A percentile compares a stretch with the other conserved stretches of the same genome.
Conservation (phyloP, 1,139 yeast species). For the Yamadazyma kanchanaburiensis region DNA sequence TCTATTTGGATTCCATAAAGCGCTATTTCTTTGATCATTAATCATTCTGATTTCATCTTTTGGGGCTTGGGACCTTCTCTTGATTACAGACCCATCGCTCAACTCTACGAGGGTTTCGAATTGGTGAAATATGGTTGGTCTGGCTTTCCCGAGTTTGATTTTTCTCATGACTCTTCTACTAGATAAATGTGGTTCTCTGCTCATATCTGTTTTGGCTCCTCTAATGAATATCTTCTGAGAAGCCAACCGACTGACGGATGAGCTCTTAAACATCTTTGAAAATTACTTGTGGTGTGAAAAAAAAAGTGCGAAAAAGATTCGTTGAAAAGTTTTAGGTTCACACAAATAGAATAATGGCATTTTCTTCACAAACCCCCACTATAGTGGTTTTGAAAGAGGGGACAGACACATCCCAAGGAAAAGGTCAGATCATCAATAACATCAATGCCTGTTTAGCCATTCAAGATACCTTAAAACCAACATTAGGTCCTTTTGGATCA, state of each 20-base stretch:
- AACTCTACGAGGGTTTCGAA: conserved; percentile 85
- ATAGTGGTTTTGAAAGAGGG: conserved; percentile 97
- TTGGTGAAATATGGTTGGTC: conserved; percentile 90
- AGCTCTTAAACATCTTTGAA: conserved; percentile 5
- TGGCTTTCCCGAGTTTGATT: conserved; percentile 69
- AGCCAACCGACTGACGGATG: not conserved
- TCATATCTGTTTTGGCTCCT: conserved; percentile 15
- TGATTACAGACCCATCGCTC: conserved; percentile 88
- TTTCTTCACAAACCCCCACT: conserved; percentile 92
- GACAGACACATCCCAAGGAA: conserved; percentile 94
- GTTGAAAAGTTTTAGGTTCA: conserved; percentile 5
- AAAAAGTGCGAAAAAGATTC: conserved; percentile 4
- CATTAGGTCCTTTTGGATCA: conserved; percentile 96
- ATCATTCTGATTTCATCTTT: conserved; percentile 82
- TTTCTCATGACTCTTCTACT: conserved; percentile 54
- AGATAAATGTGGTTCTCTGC: conserved; percentile 40
- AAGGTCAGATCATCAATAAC: conserved; percentile 90
- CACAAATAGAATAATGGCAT: conserved; percentile 53
- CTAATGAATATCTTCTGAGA: conserved; percentile 16
- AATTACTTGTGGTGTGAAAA: conserved; percentile 4
- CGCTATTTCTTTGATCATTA: conserved; percentile 81
- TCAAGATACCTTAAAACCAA: conserved; percentile 91
- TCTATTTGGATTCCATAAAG: conserved; percentile 85
- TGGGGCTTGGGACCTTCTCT: conserved; percentile 83
- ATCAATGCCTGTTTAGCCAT: conserved; percentile 96